Base-by-base conservation (phyloP, 2,329 filamentous ascomycete genomes). In the Cadophora luteo-olivacea region DNA sequence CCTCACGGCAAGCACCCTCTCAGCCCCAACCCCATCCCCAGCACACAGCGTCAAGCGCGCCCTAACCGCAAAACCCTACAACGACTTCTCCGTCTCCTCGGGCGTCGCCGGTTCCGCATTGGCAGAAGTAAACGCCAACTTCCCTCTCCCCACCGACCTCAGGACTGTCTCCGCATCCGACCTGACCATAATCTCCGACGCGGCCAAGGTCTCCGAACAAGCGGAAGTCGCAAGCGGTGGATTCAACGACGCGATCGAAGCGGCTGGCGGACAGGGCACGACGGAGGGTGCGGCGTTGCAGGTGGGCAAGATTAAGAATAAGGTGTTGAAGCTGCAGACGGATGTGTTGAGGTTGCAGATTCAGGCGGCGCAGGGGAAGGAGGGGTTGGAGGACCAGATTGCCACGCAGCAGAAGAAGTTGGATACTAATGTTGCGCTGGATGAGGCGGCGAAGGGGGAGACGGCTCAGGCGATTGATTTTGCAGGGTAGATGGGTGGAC, bases 241-340 rank as follows among this genome's bases (percentile, higher is more conserved):
- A 45, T 88, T 87, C 80, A 86, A 88, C 78, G 81, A 84, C 19
- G 82, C 85, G 49, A 84, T 86, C 68, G 80, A 78, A 14, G 82
- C 81, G 3, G 84, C 85, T 1, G 69, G 66, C 16, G 69, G 68
- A 9, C 80, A 67, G 7, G 52, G 29, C 4, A 79, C 78, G 24
- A 75, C 79, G 14, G 78, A 80, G 1, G 82, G 80, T 0, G 82
- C 79, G 49, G 83, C 84, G 12, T 80, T 87, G 19, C 79, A 85
- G 78, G 81, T 81, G 62, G 85, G 86, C 73, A 87, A 87, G 80
- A 87, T 83, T 74, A 87, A 87, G 82, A 88, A 87, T 80, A 87
- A 87, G 80, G 84, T 88, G 29, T 78, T 87, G 64, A 88, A 88
- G 80, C 78, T 88, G 61, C 81, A 83, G 78, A 82, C 86, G 19